phyloP scores from a whole-genome alignment of 441 rosid species.

The Croton laevigatus region DNA sequence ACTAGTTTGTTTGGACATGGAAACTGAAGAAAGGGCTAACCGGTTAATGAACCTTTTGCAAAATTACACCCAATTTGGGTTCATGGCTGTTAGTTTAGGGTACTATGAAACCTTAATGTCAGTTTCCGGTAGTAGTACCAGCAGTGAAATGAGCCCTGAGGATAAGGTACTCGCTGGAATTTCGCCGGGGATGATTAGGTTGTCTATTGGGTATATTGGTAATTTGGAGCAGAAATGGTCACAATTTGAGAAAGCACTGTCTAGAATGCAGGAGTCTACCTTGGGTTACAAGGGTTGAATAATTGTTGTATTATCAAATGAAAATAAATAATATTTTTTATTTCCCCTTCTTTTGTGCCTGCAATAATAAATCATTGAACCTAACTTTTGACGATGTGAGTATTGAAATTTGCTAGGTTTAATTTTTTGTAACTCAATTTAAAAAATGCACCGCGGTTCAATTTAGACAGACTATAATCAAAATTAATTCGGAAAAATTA shows the following conservation, averaged over 20 bases:
- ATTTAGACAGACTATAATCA: no score
- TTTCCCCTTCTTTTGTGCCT: no score
- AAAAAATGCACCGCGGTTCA: no score
- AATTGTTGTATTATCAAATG: neutral
- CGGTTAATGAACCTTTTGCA: constrained; percentile 72
- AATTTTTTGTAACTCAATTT: no score
- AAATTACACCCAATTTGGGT: constrained; percentile 71
- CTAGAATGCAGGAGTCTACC: constrained; percentile 45
- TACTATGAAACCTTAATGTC: constrained; percentile 94
- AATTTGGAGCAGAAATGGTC: constrained; percentile 83
- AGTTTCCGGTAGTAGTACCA: constrained; percentile 89
- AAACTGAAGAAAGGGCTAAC: constrained; percentile 81
- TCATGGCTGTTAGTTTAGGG: constrained; percentile 97
- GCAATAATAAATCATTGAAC: no score
- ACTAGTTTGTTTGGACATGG: constrained; percentile 72
- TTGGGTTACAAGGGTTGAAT: constrained; percentile 25
- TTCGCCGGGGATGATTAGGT: constrained; percentile 79
- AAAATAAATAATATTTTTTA: no score
- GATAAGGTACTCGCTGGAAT: constrained; percentile 78
- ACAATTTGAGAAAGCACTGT: constrained; percentile 76
- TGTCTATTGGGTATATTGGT: constrained; percentile 85
- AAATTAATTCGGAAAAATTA: no score
- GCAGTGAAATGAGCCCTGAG: constrained; percentile 64
- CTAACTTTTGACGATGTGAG: no score
- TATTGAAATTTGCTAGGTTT: no score